Base-by-base conservation (phyloP, 768 basidiomycete species). In the Termitomyces eurrhizus region DNA sequence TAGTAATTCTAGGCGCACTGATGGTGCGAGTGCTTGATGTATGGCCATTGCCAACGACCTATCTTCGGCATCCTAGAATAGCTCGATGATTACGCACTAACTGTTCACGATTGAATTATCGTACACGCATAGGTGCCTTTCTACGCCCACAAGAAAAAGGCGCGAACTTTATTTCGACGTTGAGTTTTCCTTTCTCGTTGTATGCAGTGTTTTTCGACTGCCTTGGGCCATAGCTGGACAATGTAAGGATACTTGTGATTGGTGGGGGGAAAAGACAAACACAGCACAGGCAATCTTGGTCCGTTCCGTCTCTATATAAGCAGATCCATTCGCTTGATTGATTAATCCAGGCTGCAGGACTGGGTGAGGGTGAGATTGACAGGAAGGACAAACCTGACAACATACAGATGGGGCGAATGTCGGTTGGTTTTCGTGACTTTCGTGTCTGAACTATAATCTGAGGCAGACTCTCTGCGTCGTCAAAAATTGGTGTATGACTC, bases 261-360 rank as follows among this genome's bases (percentile, higher is more conserved):
- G 52, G 29, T 57, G 48, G 57, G 11, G n/a, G 48, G 39, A 55
- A 61, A 59, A 44, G 33, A 82, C 90, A 68, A 67, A 98, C 95
- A 98, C 92, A 45, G 97, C 94, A 71, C 94, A 97, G 5, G 94
- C 95, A 64, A 99, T 86, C 76, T 99, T 99, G 0, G 92, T 92
- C 58, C 83, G 83, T 59, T 91, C 90, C 1, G 89, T 90, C 75
- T 99, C 97, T 66, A 99, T 91, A 70, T 98, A 99, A 12, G 94
- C 95, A 18, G 95, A 97, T 1, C 97, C 97, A 69, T 94, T 95
- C 1, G 97, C 96, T 74, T 97, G 94, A 62, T 77, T 89, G 57
- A 97, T 93, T 14, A 98, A 77, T 9, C 95, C 94, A 33, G 93
- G 86, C 70, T 95, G 88, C 52, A 99, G 76, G 74, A 92, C 95